Base-by-base conservation (phyloP, 257 asterid genomes). In the Coffea eugenioides region DNA sequence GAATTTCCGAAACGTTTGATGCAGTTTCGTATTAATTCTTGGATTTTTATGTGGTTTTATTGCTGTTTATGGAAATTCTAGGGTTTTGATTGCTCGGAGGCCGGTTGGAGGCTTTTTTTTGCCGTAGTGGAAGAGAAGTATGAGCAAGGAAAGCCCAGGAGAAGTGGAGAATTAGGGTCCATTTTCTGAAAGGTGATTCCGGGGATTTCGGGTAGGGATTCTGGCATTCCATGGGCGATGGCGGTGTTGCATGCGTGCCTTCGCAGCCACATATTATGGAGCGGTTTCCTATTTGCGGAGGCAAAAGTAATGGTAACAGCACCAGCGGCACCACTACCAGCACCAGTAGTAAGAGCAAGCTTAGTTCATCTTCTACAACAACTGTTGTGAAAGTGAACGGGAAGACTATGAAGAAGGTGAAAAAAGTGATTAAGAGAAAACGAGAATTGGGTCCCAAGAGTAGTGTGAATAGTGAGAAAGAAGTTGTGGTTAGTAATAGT, bases 211-310 rank as follows among this genome's bases (percentile, higher is more conserved):
- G 89, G 86, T 92, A 79, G 67, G 67, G 81, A 74, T 79, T 34
- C 48, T 78, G 84, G 82, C 82, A 72, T 73, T 94, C 96, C 94
- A 96, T 96, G 99, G 98, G 98, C 90, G 98, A 96, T 92, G 99
- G 98, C 79, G 97, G 98, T 86, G 97, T 92, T 96, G 99, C 99
- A 94, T 96, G 99, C 70, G 92, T 91, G 89, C 91, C 94, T 91
- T 88, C 93, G 83, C 98, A 91, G 84, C 56, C 56, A 51, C 93
- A 85, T 90, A 80, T 94, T 84, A 92, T 96, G 97, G 99, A 96
- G 43, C 91, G 90, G 80, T 92, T 92, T 77, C 57, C 95, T 52
- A 86, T 89, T 85, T 88, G 96, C 88, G 92, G 94, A 85, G 89
- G 91, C 81, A 91, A 88, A 69, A 83, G 84, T 68, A 90, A 85